These are phyloP conservation scores for Phoma sp. DNA, from an alignment of 2,329 filamentous ascomycete genomes.

Conservation along the genomic window DNA sequence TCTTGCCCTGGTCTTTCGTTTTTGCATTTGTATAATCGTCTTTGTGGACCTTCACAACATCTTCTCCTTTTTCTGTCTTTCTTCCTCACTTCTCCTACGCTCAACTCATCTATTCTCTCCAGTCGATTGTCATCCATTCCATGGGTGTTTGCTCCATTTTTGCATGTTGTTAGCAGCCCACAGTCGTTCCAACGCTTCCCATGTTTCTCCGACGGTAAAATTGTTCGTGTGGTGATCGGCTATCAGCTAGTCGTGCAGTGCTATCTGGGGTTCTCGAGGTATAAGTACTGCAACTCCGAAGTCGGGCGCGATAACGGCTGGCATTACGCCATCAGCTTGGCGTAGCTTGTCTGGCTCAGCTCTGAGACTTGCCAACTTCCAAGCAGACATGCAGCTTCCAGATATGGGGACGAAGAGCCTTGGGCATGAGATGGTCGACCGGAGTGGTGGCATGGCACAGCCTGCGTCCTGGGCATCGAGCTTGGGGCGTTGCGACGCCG, in stretches of 20 bases:
- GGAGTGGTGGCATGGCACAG: neutral
- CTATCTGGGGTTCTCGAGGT: constrained; percentile 1
- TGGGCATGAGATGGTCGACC: neutral
- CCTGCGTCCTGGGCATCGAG: neutral
- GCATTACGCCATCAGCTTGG: constrained; percentile 19
- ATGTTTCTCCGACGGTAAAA: too few species aligned
- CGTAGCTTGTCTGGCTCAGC: constrained; percentile 17
- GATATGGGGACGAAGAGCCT: constrained; percentile 3
- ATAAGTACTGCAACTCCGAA: constrained; percentile 17
- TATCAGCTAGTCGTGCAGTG: neutral
- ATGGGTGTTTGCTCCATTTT: neutral
- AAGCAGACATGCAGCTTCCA: neutral
- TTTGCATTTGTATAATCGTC: too few species aligned
- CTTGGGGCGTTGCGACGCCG: neutral
- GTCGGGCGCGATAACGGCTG: constrained; percentile 16
- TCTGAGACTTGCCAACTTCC: constrained; percentile 9
- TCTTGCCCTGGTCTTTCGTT: too few species aligned
- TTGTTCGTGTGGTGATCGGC: neutral
- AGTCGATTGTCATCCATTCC: neutral
- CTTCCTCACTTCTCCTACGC: neutral
- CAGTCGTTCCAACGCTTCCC: neutral
- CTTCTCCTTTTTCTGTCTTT: constrained; percentile 11
- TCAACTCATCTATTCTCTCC: neutral
- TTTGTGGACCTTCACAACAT: too few species aligned
- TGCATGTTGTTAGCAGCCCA: neutral